Percentiles rank a stretch among this genome's conserved stretches.
These are phyloP conservation scores for Colletotrichum shisoi DNA, from an alignment of 2,329 filamentous ascomycete species.

Conservation along the genomic window DNA sequence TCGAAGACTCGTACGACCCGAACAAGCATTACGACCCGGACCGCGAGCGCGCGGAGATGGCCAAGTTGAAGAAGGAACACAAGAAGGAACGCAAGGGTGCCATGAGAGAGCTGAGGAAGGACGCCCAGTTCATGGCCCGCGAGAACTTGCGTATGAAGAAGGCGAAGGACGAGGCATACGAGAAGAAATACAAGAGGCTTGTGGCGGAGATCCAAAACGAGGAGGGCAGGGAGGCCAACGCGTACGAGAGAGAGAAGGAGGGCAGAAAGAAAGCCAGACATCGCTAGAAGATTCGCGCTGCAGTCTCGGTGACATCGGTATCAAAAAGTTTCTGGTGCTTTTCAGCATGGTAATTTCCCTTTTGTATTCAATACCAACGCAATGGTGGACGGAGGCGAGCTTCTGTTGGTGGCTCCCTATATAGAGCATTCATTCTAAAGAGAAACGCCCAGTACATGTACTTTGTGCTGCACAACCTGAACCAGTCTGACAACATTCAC, in stretches of 20 bases:
- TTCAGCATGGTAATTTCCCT: slow-evolving; percentile 27
- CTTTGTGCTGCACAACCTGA: neutral
- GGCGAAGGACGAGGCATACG: slow-evolving; percentile 89
- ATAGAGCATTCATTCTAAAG: neutral
- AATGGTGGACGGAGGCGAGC: slow-evolving; percentile 2
- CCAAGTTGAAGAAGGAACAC: slow-evolving; percentile 87
- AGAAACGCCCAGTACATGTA: neutral
- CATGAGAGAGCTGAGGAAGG: slow-evolving; percentile 91
- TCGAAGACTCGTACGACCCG: slow-evolving; percentile 94
- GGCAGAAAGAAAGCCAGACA: slow-evolving; percentile 71
- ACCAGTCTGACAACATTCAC: too few species aligned
- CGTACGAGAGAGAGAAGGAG: slow-evolving; percentile 86
- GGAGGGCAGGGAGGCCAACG: slow-evolving; percentile 85
- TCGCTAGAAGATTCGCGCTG: slow-evolving; percentile 22
- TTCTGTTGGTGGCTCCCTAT: neutral
- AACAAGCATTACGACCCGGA: slow-evolving; percentile 97
- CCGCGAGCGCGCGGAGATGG: slow-evolving; percentile 83
- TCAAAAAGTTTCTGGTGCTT: slow-evolving; percentile 28
- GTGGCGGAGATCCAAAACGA: slow-evolving; percentile 95
- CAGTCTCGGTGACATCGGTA: slow-evolving; percentile 7
- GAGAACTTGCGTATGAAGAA: slow-evolving; percentile 93
- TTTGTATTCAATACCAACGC: slow-evolving; percentile 36
- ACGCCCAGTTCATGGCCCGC: slow-evolving; percentile 89
- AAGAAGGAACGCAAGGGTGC: slow-evolving; percentile 96
- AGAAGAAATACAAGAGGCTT: slow-evolving; percentile 92